Evolutionary conservation across 306 rosid genomes (phyloP).

Genomic region (Calophaca sinica): DNA sequence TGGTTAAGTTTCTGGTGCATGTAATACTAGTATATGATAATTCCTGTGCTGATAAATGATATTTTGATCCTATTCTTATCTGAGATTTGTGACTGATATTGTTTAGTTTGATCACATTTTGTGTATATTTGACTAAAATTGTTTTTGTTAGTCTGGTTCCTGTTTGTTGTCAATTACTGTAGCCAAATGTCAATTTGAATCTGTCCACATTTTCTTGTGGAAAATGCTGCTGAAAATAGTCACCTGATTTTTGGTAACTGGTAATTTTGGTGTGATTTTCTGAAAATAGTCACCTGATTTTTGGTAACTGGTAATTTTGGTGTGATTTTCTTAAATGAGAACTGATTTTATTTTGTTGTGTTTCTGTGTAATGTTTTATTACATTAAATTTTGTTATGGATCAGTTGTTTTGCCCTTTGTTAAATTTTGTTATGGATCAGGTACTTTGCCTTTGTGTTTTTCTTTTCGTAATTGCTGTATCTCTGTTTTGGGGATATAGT

Average conservation of each 20-base stretch:
- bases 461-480: neutral
- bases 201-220: neutral
- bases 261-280: no score
- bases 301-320: no score
- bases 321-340: no score
- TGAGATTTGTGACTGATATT: neutral
- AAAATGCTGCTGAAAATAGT: neutral
- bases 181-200: neutral
- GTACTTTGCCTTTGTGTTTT: neutral
- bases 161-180: neutral
- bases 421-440: neutral
- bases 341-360: no score
- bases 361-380: no score
- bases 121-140: neutral
- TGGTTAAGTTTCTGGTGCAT: neutral
- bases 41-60: neutral
- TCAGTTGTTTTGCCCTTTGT: neutral
- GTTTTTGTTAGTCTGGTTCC: neutral
- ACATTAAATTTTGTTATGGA: no score
- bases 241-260: no score
- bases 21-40: neutral
- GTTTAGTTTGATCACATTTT: neutral
- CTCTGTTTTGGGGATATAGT: neutral
- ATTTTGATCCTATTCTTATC: neutral
- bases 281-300: neutral